Conservation (phyloP, 495 filamentous ascomycete genomes). For the Immersiella caudata region DNA sequence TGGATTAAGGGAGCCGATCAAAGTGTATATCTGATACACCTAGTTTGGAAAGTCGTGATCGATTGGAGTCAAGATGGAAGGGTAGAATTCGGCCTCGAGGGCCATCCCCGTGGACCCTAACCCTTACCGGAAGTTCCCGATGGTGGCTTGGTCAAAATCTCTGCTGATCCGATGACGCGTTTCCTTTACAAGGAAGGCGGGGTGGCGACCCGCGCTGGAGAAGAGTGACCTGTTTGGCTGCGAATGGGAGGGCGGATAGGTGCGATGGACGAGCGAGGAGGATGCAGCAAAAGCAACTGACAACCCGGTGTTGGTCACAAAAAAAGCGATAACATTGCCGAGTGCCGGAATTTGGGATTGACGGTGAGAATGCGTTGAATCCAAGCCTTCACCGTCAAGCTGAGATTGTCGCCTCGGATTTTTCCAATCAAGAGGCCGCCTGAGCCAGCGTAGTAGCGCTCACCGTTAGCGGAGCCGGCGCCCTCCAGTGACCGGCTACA, state of each 20-base stretch:
- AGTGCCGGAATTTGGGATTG: neutral
- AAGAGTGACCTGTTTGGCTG: neutral
- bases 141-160: neutral
- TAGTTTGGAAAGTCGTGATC: no score
- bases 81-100: no score
- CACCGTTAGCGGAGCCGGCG: neutral
- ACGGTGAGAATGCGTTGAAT: neutral
- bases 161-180: neutral
- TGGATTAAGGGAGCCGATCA: neutral
- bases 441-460: neutral
- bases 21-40: neutral
- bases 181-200: neutral
- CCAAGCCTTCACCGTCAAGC: neutral
- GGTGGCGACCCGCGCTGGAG: neutral
- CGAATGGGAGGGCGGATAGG: neutral
- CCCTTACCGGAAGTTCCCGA: neutral
- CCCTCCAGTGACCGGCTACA: neutral
- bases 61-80: no score
- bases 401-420: neutral
- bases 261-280: neutral
- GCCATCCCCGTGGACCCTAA: no score
- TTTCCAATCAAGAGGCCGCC: neutral
- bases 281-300: neutral
- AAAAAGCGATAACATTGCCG: neutral
- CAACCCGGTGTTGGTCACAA: neutral